A percentile compares a stretch with the other conserved stretches of the same genome.
phyloP scores from a whole-genome alignment of 192 early-diverging fungal species.

The Dispira simplex region DNA sequence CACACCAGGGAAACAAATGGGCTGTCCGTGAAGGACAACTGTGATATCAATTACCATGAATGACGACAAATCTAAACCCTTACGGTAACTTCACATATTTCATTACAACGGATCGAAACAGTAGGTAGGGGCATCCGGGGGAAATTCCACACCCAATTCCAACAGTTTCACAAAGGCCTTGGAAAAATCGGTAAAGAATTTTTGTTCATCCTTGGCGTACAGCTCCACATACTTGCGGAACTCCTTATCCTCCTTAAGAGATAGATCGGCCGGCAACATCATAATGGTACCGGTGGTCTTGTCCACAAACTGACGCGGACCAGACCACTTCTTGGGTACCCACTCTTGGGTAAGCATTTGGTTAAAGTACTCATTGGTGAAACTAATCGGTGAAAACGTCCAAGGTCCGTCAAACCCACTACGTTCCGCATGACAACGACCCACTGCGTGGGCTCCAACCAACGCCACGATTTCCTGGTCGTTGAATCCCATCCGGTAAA shows the following conservation, averaged over 20 bases:
- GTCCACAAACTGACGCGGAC: slow-evolving; percentile 78
- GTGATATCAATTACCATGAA: no score
- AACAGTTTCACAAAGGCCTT: slow-evolving; percentile 69
- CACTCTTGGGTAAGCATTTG: slow-evolving; percentile 65
- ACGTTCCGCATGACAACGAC: slow-evolving; percentile 58
- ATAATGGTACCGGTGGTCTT: slow-evolving; percentile 46
- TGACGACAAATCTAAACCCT: background rate
- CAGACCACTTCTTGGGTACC: slow-evolving; percentile 66
- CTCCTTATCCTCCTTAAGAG: slow-evolving; percentile 42
- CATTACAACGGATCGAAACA: slow-evolving; percentile 34
- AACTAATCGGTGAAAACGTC: slow-evolving; percentile 73
- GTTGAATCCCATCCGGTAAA: slow-evolving; percentile 70
- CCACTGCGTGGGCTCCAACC: slow-evolving; percentile 58
- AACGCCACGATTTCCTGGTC: slow-evolving; percentile 75
- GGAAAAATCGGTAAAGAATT: slow-evolving; percentile 87
- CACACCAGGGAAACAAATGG: no score
- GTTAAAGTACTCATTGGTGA: slow-evolving; percentile 83
- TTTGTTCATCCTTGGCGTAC: slow-evolving; percentile 73
- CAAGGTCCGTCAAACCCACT: slow-evolving; percentile 78
- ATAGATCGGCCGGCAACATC: slow-evolving; percentile 62
- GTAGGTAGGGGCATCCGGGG: slow-evolving; percentile 47
- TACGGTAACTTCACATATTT: background rate
- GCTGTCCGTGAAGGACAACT: no score
- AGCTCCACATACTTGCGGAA: slow-evolving; percentile 63
- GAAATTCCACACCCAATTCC: slow-evolving; percentile 69